Base-by-base conservation (phyloP, 192 early-diverging fungal genomes). In the Linnemannia zychae region DNA sequence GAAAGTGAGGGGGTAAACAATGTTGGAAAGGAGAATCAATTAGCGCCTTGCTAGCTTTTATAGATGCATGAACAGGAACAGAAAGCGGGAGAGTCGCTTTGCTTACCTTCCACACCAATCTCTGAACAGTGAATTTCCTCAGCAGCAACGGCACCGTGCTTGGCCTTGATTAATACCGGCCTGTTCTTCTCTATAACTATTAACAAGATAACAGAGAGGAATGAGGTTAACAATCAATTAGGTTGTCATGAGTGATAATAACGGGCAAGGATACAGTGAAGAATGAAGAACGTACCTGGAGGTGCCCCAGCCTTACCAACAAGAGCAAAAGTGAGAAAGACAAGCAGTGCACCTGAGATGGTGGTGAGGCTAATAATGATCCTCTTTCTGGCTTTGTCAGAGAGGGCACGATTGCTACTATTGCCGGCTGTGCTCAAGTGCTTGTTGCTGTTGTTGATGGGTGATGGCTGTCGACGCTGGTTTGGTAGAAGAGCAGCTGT, bases 61-160 rank as follows among this genome's bases (percentile, higher is more conserved):
- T n/a, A n/a, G n/a, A n/a, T n/a, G n/a, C n/a, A n/a, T n/a, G n/a
- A n/a, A n/a, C 18, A 79, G 22, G 16, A n/a, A 11, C 37, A 6
- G 36, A 78, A 36, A 57, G 50, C 36, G 4, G 28, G 33, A 34
- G 12, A 33, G n/a, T 65, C 9, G 40, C 40, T 44, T 37, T 47
- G 13, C 36, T 72, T 84, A 92, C 91, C 85, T 40, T 93, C 89
- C 33, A 92, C 89, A 50, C 95, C 95, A 65, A 93, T 91, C 49
- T 88, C 78, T 13, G 95, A 96, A 85, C 95, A 96, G 67, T 89
- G 87, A 65, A 90, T 88, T 74, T 91, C 90, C 60, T 96, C 95
- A 13, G 92, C 89, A 36, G 95, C 93, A 12, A 96, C 93, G 2
- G 92, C 94, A 24, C 94, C 95, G 52, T 89, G 36, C 57, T 88